phyloP scores from a whole-genome alignment of 2,329 filamentous ascomycete genomes.

The Pseudogymnoascus sp. region DNA sequence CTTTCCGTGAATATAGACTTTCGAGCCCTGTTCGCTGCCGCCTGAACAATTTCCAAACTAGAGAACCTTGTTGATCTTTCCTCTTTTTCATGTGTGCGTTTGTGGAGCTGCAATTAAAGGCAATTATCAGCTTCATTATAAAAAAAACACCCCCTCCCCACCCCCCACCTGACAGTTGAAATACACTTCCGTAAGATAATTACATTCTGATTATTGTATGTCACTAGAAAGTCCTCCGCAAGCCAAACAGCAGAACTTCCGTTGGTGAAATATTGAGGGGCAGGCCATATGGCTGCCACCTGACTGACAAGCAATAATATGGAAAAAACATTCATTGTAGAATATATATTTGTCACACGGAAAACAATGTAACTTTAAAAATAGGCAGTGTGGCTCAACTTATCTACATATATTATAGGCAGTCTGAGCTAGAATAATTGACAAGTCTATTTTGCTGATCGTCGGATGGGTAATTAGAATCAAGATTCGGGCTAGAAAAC shows the following conservation, averaged over 20 bases:
- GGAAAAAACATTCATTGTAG: slow-evolving; percentile 19
- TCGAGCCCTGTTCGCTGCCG: slow-evolving; percentile 51
- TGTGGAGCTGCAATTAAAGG: slow-evolving; percentile 19
- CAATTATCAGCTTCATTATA: slow-evolving; percentile 23
- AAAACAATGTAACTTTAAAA: neutral
- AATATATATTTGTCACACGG: neutral
- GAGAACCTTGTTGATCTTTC: slow-evolving; percentile 12
- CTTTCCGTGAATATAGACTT: slow-evolving; percentile 57
- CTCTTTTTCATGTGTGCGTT: slow-evolving; percentile 9
- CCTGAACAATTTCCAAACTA: slow-evolving; percentile 48
- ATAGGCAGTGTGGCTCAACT: neutral
- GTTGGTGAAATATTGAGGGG: slow-evolving; percentile 42
- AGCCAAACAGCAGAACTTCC: slow-evolving; percentile 49
- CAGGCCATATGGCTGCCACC: slow-evolving; percentile 48
- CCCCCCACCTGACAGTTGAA: slow-evolving; percentile 18
- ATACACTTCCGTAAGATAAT: slow-evolving; percentile 33
- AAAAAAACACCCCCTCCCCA: slow-evolving; percentile 13
- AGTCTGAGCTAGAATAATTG: neutral
- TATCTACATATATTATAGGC: neutral
- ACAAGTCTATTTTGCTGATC: neutral
- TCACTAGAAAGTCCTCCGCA: slow-evolving; percentile 42
- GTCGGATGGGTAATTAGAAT: neutral
- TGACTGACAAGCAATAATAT: slow-evolving; percentile 17
- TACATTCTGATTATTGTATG: slow-evolving; percentile 53
- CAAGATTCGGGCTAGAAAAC: neutral